A percentile compares a stretch with the other conserved stretches of the same genome.
Evolutionary conservation across 2,329 filamentous ascomycete genomes (phyloP).

Genomic region (Aureobasidium uvarum): DNA sequence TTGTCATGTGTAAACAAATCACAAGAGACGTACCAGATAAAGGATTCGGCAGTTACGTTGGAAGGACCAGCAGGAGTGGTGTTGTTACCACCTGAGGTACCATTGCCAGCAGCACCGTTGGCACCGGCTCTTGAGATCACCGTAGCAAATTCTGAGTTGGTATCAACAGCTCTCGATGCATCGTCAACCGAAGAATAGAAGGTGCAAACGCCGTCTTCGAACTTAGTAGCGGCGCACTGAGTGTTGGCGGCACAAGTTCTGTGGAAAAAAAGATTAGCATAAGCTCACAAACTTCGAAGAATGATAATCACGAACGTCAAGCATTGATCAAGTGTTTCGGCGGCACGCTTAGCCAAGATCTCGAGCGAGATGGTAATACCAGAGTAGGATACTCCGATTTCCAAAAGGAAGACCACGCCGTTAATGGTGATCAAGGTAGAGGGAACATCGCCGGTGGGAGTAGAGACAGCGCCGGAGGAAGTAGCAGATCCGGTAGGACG

Average conservation of each 20-base stretch:
- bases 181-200: slow-evolving; percentile 5
- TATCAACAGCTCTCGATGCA: neutral
- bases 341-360: no score
- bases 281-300: no score
- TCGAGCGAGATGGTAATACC: no score
- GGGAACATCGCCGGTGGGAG: neutral
- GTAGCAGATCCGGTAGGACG: neutral
- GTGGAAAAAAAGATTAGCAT: no score
- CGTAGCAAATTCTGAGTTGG: neutral
- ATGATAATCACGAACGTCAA: no score
- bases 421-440: neutral
- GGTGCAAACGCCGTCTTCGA: no score
- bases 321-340: no score
- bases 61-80: neutral
- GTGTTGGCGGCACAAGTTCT: no score
- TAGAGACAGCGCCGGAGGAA: neutral
- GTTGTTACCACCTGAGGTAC: neutral
- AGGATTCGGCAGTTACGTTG: neutral
- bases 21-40: slow-evolving; percentile 3
- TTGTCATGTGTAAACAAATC: neutral
- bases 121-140: neutral
- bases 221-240: no score
- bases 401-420: slow-evolving; percentile 13
- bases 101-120: no score
- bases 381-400: no score